Evolutionary conservation across 208 protist species (phyloP).

Genomic region (Herpetomonas tarakana): DNA sequence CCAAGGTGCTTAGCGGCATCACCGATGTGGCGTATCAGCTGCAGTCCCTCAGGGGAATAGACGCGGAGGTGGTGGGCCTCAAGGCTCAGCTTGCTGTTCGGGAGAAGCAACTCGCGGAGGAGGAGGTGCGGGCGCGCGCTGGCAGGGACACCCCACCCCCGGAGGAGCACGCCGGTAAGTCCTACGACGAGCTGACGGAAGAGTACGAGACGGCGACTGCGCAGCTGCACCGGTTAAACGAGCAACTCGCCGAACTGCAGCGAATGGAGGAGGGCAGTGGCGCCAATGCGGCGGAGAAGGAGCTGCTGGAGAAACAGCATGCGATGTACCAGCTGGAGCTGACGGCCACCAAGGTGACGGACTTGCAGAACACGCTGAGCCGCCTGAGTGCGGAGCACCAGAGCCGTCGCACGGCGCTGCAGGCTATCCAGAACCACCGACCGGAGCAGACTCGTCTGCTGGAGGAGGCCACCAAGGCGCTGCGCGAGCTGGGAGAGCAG

Average conservation of each 20-base stretch:
- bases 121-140: background rate
- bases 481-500: constrained; percentile 14
- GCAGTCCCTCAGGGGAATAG: background rate
- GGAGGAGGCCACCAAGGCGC: background rate
- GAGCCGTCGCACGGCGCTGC: constrained; percentile 26
- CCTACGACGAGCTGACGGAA: constrained; percentile 52
- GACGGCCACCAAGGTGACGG: constrained; percentile 31
- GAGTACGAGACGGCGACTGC: constrained; percentile 44
- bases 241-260: constrained; percentile 51
- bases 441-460: constrained; percentile 5
- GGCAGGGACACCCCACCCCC: background rate
- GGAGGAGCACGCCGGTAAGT: constrained; percentile 5
- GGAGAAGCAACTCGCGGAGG: constrained; percentile 9
- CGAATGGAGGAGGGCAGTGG: constrained; percentile 42
- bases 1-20: constrained; percentile 12
- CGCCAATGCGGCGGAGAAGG: constrained; percentile 17
- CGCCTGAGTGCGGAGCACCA: constrained; percentile 23
- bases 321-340: constrained; percentile 38
- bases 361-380: constrained; percentile 26
- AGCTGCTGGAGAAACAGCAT: constrained; percentile 33
- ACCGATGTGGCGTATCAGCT: constrained; percentile 20
- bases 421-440: constrained; percentile 22
- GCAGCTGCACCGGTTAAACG: constrained; percentile 49
- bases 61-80: constrained; percentile 7
- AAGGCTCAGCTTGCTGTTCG: constrained; percentile 4